Evolutionary conservation across 1,139 yeast species (phyloP), one percentile per base, ranked within the genome.

Genomic region (Pichia kudriavzevii): DNA sequence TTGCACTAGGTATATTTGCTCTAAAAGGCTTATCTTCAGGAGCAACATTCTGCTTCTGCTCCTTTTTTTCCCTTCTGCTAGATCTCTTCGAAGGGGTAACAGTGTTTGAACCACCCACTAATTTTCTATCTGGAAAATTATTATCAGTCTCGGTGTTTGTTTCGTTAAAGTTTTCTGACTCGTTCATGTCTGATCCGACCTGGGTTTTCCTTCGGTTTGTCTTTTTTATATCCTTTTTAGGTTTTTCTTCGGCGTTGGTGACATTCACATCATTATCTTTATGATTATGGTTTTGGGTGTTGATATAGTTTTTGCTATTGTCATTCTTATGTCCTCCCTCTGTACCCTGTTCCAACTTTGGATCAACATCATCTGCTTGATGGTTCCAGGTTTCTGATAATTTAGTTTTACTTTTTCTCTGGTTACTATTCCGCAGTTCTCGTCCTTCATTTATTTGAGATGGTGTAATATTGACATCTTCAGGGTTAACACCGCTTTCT

Each of bases 1-100:
- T 72, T 10, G 79, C 75, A 40, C 79, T 79, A 7, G 94, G 96
- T 37, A 75, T 66, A 35, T 95, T 70, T 11, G 97, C 95, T 48
- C 76, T 81, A 30, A 87, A 79, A 5, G 87, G 79, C 52, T 77
- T 82, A 43, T 69, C 75, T 15, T 75, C 60, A 30, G 60, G 61
- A 12, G 58, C 49, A 2, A n/a, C 21, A n/a, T 34, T 15, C 4
- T 53, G 45, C 45, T 46, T 63, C 47, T 49, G 37, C 18, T 52
- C 67, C 15, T 44, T 36, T 23, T 40, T 44, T 28, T 44, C 39
- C 30, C 39, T 46, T 27, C 35, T 35, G n/a, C 2, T 28, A 4
- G 12, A 11, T 17, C 34, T 27, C 27, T 47, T 43, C n/a, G n/a
- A n/a, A 12, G 31, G 22, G 28, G 31, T 22, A 19, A 11, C 14